Evolutionary conservation across 169 alveolate species (phyloP).

Genomic region (Eimeria praecox): DNA sequence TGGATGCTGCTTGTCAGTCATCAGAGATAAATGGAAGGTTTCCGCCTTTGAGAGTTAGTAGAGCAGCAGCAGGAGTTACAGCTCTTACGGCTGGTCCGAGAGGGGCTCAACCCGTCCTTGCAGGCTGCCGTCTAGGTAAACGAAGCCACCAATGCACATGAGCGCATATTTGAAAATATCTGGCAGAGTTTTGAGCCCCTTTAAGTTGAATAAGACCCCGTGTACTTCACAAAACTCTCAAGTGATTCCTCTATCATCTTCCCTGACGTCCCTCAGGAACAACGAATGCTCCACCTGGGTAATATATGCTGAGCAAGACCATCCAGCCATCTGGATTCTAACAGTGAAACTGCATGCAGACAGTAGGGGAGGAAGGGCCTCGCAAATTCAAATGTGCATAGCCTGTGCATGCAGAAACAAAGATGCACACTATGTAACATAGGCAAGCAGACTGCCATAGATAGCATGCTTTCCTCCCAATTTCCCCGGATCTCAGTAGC

Average conservation of each 20-base stretch:
- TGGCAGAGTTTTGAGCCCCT: not conserved
- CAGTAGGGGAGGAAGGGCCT: not conserved
- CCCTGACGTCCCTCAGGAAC: not conserved
- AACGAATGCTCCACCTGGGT: not conserved
- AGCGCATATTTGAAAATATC: not conserved
- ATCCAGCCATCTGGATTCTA: not conserved
- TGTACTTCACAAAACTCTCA: not conserved
- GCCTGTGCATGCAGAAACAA: not conserved
- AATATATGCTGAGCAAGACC: not conserved
- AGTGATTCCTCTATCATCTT: not conserved
- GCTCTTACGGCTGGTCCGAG: not conserved
- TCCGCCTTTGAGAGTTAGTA: not conserved
- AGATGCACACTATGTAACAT: not conserved
- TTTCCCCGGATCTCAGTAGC: not conserved
- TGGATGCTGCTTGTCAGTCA: not conserved
- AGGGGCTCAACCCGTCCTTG: not conserved
- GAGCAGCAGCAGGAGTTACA: not conserved
- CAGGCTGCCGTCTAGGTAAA: not conserved
- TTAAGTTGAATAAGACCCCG: not conserved
- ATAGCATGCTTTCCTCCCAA: not conserved
- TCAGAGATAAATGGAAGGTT: not conserved
- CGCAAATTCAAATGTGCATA: not conserved
- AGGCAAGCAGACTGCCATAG: not conserved
- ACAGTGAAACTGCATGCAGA: not conserved
- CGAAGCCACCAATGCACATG: not conserved